A percentile compares a stretch with the other conserved stretches of the same genome.
Conservation (phyloP, 768 basidiomycete species). For the Sarcodon sp. region DNA sequence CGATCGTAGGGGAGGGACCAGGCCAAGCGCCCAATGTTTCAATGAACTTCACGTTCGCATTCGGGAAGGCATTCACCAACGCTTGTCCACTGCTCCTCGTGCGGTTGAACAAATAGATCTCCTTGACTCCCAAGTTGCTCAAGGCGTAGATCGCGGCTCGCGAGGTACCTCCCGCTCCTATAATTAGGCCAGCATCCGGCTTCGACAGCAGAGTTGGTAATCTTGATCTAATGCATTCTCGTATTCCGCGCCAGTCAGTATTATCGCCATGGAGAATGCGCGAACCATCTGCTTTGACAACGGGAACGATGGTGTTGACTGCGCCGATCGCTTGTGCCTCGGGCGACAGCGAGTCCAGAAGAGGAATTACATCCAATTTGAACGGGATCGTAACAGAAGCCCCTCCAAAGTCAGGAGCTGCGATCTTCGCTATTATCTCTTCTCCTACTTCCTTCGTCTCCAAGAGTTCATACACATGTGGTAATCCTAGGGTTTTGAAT, state of each 20-base stretch:
- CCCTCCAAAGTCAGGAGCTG: conserved; percentile 72
- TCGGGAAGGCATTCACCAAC: conserved; percentile 56
- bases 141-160: conserved; percentile 92
- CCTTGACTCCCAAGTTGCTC: conserved; percentile 47
- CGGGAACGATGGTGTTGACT: conserved; percentile 83
- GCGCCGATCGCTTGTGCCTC: conserved; percentile 85
- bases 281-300: conserved; percentile 23
- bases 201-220: conserved; percentile 22
- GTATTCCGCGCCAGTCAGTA: conserved; percentile 92
- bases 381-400: conserved; percentile 95
- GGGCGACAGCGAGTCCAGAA: conserved; percentile 67
- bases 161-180: conserved; percentile 92
- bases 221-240: conserved; percentile 32
- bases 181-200: conserved; percentile 57
- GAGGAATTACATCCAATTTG: conserved; percentile 82
- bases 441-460: conserved; percentile 61
- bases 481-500: conserved; percentile 70
- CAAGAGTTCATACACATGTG: conserved; percentile 67
- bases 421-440: conserved; percentile 49
- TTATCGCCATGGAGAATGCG: conserved; percentile 78
- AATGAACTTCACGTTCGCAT: conserved; percentile 45
- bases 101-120: conserved; percentile 83
- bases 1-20: conserved; percentile 44
- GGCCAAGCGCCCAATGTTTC: conserved; percentile 45
- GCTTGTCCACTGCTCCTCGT: conserved; percentile 62